Evolutionary conservation across 495 filamentous ascomycete genomes (phyloP).

Genomic region (Penicillium coprophilum): DNA sequence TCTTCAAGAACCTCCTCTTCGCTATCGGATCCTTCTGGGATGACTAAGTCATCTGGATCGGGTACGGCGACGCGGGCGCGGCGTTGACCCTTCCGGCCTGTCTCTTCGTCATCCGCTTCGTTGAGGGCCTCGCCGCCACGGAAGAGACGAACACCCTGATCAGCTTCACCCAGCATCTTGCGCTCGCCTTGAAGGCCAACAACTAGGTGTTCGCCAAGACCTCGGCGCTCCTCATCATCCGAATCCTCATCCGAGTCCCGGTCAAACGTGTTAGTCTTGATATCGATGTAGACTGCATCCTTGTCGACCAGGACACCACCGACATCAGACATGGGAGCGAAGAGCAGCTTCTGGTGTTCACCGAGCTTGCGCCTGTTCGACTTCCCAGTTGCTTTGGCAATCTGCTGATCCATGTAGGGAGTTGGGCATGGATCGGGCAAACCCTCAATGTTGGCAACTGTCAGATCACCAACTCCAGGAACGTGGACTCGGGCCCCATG

Average conservation of each 20-base stretch:
- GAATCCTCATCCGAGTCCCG: slow-evolving; percentile 55
- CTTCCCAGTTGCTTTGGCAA: slow-evolving; percentile 80
- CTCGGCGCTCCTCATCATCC: slow-evolving; percentile 61
- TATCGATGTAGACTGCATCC: slow-evolving; percentile 76
- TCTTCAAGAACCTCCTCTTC: slow-evolving; percentile 54
- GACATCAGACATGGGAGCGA: slow-evolving; percentile 97
- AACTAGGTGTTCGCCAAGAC: slow-evolving; percentile 89
- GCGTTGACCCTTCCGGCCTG: slow-evolving; percentile 70
- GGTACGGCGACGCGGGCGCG: slow-evolving; percentile 61
- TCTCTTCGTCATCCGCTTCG: slow-evolving; percentile 54
- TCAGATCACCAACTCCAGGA: slow-evolving; percentile 90
- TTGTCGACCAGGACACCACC: slow-evolving; percentile 84
- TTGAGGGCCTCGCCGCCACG: slow-evolving; percentile 68
- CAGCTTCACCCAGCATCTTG: slow-evolving; percentile 75
- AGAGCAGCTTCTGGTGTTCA: slow-evolving; percentile 93
- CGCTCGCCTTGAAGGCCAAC: slow-evolving; percentile 84
- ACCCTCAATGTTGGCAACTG: slow-evolving; percentile 77
- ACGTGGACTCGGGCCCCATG: slow-evolving; percentile 87
- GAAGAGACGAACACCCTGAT: slow-evolving; percentile 81
- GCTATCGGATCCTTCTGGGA: slow-evolving; percentile 63
- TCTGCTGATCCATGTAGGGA: slow-evolving; percentile 80
- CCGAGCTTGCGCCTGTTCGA: slow-evolving; percentile 71
- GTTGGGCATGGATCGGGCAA: slow-evolving; percentile 95
- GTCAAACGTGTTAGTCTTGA: slow-evolving; percentile 76
- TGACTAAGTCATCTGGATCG: slow-evolving; percentile 53